Base-by-base conservation (phyloP, 306 rosid genomes). In the Fagus crenata region DNA sequence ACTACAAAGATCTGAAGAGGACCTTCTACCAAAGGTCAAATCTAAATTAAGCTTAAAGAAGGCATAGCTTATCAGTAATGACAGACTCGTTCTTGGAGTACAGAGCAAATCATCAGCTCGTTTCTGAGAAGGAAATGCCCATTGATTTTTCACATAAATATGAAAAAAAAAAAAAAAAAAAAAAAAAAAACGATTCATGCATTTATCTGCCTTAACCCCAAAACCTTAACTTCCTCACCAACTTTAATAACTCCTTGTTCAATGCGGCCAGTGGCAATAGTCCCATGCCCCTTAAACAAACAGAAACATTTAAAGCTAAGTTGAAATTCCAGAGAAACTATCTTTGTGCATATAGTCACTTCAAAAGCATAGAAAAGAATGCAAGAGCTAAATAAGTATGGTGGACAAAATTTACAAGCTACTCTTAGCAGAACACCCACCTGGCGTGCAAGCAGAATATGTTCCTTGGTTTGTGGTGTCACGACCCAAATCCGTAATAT, bases 361-460 rank as follows among this genome's bases (percentile, higher is more conserved):
- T 56, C 14, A 80, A 49, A 73, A 72, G 61, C 2, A 35, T 32
- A 7, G 28, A 71, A 75, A 22, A 78, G 14, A 77, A 77, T 36
- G 36, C 60, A 4, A 49, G 9, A 72, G 3, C 54, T 41, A 59
- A 39, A 35, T 33, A 73, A 17, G 4, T 32, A 7, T 67, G 54
- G 41, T 22, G 64, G 77, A 77, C 72, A 35, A 70, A 40, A 61
- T 43, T n/a, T 61, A 69, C 67, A 75, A 63, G 75, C 83, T 84
- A 70, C 67, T 11, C 71, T 63, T 13, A 65, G 58, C 53, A 78
- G 71, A 75, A 64, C 75, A 82, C 88, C 61, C 79, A 95, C 98
- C 89, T 95, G 97, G 67, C 97, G 96, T 49, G 98, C 98, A 64
- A 95, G 96, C 76, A 95, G 89, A 84, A 95, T 95, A 82, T 95